Evolutionary conservation across 1,284 basidiomycete species (phyloP), one percentile per base, ranked within the genome.

Genomic region (Ustilago trichophora): DNA sequence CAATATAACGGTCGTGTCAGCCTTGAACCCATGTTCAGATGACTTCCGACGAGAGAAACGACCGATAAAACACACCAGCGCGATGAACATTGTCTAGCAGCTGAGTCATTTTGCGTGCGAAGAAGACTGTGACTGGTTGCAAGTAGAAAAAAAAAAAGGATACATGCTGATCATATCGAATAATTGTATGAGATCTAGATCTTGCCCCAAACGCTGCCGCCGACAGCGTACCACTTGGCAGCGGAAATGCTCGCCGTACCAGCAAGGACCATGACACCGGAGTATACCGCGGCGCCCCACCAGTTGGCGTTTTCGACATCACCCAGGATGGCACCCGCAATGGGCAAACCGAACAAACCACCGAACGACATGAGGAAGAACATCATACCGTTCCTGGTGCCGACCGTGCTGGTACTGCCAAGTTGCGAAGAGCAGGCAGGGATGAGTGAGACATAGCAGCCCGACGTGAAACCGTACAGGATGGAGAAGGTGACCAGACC

Each of bases 381-480:
- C 57, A 62, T 62, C 58, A 62, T 71, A 8, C 68, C 68, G 37
- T 57, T 63, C 13, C 68, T 38, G 12, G 68, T 48, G 18, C 68
- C 68, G 11, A 71, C 58, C 1, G 53, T 71, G 36, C 42, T 42
- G 0, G 62, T 66, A 31, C 52, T 45, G 11, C 67, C 67, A 2
- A 71, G 34, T 26, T 66, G 63, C 13, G 68, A 59, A 3, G 50
- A 54, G 36, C 63, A 69, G 1, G 66, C 60, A 1, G 66, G 66
- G 44, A 64, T 64, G 37, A 76, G 60, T 8, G 72, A 74, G 44
- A 77, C 66, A 29, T 70, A 70, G 51, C 59, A 57, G 4, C 75
- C 73, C 0, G 73, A 68, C 10, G 59, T 58, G 34, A 75, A 66
- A 10, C 75, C 75, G 36, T 75, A 77, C 7, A 77, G 41, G 15